phyloP scores from a whole-genome alignment of 169 alveolate genomes.

The Miamiensis avidus region DNA sequence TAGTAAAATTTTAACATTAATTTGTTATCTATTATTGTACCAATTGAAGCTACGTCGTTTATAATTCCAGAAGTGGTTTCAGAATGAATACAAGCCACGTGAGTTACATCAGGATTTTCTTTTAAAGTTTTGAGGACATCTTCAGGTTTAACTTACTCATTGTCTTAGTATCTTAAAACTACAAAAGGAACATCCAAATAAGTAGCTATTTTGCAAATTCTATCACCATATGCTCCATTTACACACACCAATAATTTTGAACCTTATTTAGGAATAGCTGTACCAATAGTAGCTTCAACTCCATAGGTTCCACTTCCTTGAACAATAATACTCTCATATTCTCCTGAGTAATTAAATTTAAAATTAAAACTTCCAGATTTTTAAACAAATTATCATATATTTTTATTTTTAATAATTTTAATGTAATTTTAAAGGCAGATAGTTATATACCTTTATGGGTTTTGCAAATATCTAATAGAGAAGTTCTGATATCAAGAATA shows the following conservation, averaged over 20 bases:
- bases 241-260: slow-evolving; percentile 35
- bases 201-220: slow-evolving; percentile 53
- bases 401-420: too few species aligned
- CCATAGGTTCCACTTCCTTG: slow-evolving; percentile 80
- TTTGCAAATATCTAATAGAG: slow-evolving; percentile 28
- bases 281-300: slow-evolving; percentile 62
- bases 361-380: not conserved
- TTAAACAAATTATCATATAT: too few species aligned
- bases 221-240: slow-evolving; percentile 70
- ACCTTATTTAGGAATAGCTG: slow-evolving; percentile 38
- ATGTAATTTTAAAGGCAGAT: not conserved
- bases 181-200: slow-evolving; percentile 34
- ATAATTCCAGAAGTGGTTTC: slow-evolving; percentile 71
- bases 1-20: not conserved
- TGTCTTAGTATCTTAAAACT: slow-evolving; percentile 47
- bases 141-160: slow-evolving; percentile 25
- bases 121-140: slow-evolving; percentile 27
- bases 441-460: slow-evolving; percentile 1
- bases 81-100: slow-evolving; percentile 60
- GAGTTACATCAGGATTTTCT: slow-evolving; percentile 58
- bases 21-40: slow-evolving; percentile 5
- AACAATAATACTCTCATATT: slow-evolving; percentile 52
- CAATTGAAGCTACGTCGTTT: slow-evolving; percentile 1
- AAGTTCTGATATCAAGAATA: slow-evolving; percentile 36
- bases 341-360: not conserved